Evolutionary conservation across 352 stramenopile genomes (phyloP).

Genomic region (Hyaloperonospora arabidopsidis): DNA sequence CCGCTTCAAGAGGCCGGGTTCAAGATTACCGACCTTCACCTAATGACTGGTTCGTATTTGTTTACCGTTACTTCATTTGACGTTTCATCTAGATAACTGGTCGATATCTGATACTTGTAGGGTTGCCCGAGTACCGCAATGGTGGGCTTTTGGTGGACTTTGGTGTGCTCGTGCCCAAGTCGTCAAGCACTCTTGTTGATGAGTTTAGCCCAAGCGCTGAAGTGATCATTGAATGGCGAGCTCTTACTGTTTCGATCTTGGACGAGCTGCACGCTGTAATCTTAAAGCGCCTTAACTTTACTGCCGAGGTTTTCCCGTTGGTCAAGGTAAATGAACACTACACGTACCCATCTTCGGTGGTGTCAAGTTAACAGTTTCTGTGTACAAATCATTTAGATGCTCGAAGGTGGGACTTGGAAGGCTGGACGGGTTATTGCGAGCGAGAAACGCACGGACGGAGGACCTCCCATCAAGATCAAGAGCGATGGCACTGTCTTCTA

Average conservation of each 20-base stretch:
- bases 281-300: conserved; percentile 53
- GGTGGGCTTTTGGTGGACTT: conserved; percentile 76
- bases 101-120: conserved; percentile 12
- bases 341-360: neutral
- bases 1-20: conserved; percentile 74
- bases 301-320: conserved; percentile 66
- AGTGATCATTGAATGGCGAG: conserved; percentile 83
- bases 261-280: conserved; percentile 71
- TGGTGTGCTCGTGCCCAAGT: conserved; percentile 68
- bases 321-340: conserved; percentile 65
- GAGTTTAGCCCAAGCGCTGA: conserved; percentile 56
- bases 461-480: conserved; percentile 77
- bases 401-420: conserved; percentile 84
- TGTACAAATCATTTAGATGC: conserved; percentile 34
- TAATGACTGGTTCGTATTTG: conserved; percentile 38
- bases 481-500: conserved; percentile 85
- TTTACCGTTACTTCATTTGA: neutral
- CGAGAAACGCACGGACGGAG: conserved; percentile 56
- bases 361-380: neutral
- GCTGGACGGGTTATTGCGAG: conserved; percentile 74
- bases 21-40: conserved; percentile 64
- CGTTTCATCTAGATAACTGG: neutral
- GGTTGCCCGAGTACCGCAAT: conserved; percentile 79
- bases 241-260: conserved; percentile 71
- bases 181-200: conserved; percentile 39